Conservation (phyloP, 1,284 basidiomycete species). For the Schizophyllum amplum region DNA sequence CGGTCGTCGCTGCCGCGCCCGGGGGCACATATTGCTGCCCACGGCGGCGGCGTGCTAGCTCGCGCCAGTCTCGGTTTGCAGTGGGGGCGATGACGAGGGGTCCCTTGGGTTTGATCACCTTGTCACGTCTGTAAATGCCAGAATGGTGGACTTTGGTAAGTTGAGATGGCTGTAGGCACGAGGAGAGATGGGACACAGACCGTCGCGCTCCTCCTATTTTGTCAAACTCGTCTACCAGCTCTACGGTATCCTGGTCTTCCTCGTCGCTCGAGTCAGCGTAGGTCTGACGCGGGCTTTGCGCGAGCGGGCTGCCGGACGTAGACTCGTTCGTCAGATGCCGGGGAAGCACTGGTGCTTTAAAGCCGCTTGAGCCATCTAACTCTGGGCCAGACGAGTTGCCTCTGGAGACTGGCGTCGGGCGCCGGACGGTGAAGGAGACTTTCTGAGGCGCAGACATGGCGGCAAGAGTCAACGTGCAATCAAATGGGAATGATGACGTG, state of each 20-base stretch:
- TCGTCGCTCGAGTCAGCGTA: conserved; percentile 53
- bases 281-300: conserved; percentile 37
- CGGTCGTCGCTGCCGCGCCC: conserved; percentile 50
- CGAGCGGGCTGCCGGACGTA: conserved; percentile 49
- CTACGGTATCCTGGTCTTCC: conserved; percentile 43
- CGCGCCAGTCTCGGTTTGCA: conserved; percentile 85
- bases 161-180: conserved; percentile 37
- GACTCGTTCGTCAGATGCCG: conserved; percentile 39
- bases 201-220: conserved; percentile 56
- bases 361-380: conserved; percentile 38
- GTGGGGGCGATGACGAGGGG: conserved; percentile 80
- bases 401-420: conserved; percentile 57
- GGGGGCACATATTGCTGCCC: conserved; percentile 56
- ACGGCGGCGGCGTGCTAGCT: conserved; percentile 53
- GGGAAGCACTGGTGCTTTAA: conserved; percentile 54
- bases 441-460: conserved; percentile 32
- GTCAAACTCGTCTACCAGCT: conserved; percentile 69
- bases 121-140: conserved; percentile 30
- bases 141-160: conserved; percentile 46
- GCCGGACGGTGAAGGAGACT: conserved; percentile 68
- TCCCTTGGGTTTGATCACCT: conserved; percentile 38
- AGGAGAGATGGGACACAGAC: conserved; percentile 43
- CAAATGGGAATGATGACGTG: too few relatives aligned
- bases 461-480: conserved; percentile 3
- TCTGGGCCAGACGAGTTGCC: conserved; percentile 51